Evolutionary conservation across 1,284 basidiomycete genomes (phyloP).

Genomic region (Athelia sp.): DNA sequence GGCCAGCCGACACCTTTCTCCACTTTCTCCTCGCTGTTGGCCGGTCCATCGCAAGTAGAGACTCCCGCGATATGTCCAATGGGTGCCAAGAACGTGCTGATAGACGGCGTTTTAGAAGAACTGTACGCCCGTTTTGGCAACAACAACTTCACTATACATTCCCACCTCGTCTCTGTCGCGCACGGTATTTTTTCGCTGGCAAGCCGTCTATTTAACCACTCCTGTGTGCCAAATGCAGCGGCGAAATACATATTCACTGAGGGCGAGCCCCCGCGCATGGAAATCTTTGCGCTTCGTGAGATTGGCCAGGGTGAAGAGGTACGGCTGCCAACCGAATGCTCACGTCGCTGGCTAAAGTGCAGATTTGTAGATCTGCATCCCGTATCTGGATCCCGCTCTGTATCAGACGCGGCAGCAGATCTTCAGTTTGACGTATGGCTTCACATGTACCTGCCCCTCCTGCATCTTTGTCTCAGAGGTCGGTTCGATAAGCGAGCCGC

Average conservation of each 20-base stretch:
- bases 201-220: conserved; percentile 74
- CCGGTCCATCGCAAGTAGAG: conserved; percentile 27
- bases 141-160: conserved; percentile 73
- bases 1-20: conserved; percentile 24
- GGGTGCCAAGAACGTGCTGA: conserved; percentile 19
- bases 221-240: conserved; percentile 68
- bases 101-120: conserved; percentile 20
- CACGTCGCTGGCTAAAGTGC: neutral
- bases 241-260: conserved; percentile 41
- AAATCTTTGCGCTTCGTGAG: conserved; percentile 54
- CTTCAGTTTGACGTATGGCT: conserved; percentile 59
- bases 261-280: conserved; percentile 42
- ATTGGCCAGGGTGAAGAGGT: conserved; percentile 63
- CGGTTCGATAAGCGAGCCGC: conserved; percentile 31
- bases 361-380: conserved; percentile 62
- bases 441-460: conserved; percentile 55
- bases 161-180: conserved; percentile 58
- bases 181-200: conserved; percentile 71
- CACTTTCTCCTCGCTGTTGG: conserved; percentile 48
- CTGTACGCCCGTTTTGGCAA: conserved; percentile 63
- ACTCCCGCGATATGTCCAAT: conserved; percentile 28
- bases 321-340: conserved; percentile 9
- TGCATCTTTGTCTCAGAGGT: conserved; percentile 39
- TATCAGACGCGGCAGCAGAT: conserved; percentile 53
- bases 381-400: conserved; percentile 73